A percentile compares a stretch with the other conserved stretches of the same genome.
These are phyloP conservation scores for Xylaria acuta DNA, from an alignment of 495 filamentous ascomycete genomes.

Conservation along the genomic window DNA sequence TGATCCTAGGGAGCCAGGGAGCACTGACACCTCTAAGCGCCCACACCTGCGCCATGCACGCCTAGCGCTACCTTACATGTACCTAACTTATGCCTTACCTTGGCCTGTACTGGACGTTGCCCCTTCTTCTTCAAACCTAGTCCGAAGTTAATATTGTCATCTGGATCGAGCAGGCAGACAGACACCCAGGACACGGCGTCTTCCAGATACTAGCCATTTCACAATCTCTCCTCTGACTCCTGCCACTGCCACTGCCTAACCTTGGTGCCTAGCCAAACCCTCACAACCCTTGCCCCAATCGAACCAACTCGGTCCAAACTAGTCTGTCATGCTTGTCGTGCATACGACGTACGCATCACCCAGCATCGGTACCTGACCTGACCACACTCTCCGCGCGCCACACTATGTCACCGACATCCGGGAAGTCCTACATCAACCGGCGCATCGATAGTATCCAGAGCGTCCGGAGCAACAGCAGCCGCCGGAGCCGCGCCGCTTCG, in stretches of 20 bases:
- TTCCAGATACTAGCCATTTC: conserved; percentile 5
- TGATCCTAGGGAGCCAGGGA: background rate
- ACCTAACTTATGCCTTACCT: background rate
- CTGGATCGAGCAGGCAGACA: background rate
- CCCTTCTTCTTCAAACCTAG: conserved; percentile 11
- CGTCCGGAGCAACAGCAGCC: conserved; percentile 38
- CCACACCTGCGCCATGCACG: conserved; percentile 6
- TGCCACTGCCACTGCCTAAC: background rate
- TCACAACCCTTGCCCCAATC: background rate
- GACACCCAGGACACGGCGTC: background rate
- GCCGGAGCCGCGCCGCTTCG: conserved; percentile 47
- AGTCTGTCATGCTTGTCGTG: conserved; percentile 25
- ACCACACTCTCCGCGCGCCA: conserved; percentile 8
- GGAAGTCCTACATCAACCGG: conserved; percentile 48
- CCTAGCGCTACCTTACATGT: background rate
- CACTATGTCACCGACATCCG: conserved; percentile 52
- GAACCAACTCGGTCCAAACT: background rate
- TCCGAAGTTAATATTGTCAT: conserved; percentile 7
- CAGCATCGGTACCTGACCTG: conserved; percentile 22
- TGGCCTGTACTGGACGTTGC: background rate
- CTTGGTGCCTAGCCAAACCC: background rate
- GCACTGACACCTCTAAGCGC: conserved; percentile 5
- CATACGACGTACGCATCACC: conserved; percentile 19
- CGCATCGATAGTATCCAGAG: conserved; percentile 53
- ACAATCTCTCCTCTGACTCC: conserved; percentile 2